Base-by-base conservation (phyloP, 331 rosid species). In the Malus hybrid region DNA sequence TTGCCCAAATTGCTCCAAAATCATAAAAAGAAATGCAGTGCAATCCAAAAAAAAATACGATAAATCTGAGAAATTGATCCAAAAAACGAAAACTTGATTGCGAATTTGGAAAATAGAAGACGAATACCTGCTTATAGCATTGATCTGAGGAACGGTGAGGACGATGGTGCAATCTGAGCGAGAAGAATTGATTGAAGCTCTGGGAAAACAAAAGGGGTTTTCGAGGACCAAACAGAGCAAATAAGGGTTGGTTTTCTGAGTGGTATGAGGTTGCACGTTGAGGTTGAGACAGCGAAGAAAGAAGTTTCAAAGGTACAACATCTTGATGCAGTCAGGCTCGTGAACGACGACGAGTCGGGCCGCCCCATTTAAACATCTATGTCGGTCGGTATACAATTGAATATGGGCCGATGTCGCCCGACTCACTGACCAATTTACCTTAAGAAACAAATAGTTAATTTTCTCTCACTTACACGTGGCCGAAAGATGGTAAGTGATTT, bases 81-180 rank as follows among this genome's bases (percentile, higher is more conserved):
- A 10, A 71, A 55, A 42, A 56, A 39, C 20, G 3, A 34, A 55
- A 3, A 10, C 27, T 66, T 15, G 24, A 74, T 24, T 5, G 16
- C 22, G 6, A 57, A 42, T 11, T 11, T 4, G 33, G 56, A 69
- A 2, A 57, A 31, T n/a, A 27, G 5, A 56, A 29, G 69, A 29
- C 4, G 55, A 1, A 6, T 74, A 79, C 82, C 82, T 18, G 79
- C 61, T 67, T 76, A 80, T 57, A 71, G 65, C 80, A 84, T 76
- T 68, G 63, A 90, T 83, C 85, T 75, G 71, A 71, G 55, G 75
- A 34, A 80, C 81, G 57, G 74, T 28, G 84, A 85, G 19, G 42
- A 62, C 44, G 71, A 69, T 29, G 76, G 52, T 50, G n/a, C 77
- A 79, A 76, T 72, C 82, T 39, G 82, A 70, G 79, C 10, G 19